phyloP scores from a whole-genome alignment of 371 early-diverging fungal genomes.

The Saksenaea oblongispora region DNA sequence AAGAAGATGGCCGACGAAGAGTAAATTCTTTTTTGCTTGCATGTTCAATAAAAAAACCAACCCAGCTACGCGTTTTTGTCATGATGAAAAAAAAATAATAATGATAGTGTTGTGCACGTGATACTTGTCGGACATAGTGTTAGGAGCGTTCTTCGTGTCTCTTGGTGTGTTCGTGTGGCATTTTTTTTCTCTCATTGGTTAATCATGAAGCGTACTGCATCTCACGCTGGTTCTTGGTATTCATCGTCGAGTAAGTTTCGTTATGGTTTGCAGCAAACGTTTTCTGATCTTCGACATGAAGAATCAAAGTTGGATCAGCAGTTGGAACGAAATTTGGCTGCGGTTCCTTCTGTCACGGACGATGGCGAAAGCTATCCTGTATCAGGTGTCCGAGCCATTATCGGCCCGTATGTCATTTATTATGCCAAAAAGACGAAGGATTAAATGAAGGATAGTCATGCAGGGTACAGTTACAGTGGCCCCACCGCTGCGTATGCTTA shows the following conservation, averaged over 20 bases:
- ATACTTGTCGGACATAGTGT: too few species aligned
- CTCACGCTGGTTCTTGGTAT: slow-evolving; percentile 89
- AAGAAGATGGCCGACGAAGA: slow-evolving; percentile 25
- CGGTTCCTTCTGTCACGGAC: slow-evolving; percentile 43
- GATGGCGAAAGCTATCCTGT: slow-evolving; percentile 50
- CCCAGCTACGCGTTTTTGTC: not conserved
- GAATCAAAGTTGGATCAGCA: slow-evolving; percentile 32
- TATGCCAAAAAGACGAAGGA: not conserved
- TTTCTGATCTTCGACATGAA: not conserved
- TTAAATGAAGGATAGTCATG: slow-evolving; percentile 67
- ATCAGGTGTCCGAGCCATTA: slow-evolving; percentile 69
- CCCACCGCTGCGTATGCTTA: slow-evolving; percentile 90
- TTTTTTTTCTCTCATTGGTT: not conserved
- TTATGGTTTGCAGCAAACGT: slow-evolving; percentile 5
- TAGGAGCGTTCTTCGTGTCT: too few species aligned
- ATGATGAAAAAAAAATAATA: not conserved
- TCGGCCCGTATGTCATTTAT: slow-evolving; percentile 74
- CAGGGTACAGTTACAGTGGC: slow-evolving; percentile 90
- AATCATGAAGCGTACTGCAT: slow-evolving; percentile 52
- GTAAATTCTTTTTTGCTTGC: slow-evolving; percentile 12
- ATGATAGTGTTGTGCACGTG: too few species aligned
- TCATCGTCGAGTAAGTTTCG: slow-evolving; percentile 45
- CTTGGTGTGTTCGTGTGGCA: not conserved
- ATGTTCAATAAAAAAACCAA: slow-evolving; percentile 5
- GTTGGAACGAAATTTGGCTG: slow-evolving; percentile 53